Evolutionary conservation across 257 asterid genomes (phyloP).

Genomic region (Solanum etuberosum): DNA sequence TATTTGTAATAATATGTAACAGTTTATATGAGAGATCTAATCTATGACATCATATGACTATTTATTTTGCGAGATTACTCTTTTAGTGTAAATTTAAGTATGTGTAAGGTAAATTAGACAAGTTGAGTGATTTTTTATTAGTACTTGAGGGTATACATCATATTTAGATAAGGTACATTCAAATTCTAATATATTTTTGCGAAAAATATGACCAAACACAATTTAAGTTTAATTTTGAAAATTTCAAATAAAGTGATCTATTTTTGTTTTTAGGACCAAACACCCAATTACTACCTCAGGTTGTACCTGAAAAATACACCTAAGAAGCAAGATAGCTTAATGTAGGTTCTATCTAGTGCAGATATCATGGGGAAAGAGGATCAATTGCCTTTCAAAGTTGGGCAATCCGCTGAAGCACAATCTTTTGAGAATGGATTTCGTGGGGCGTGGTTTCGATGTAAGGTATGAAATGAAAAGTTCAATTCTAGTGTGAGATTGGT

Average conservation of each 20-base stretch:
- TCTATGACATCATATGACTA: background rate
- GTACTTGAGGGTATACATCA: background rate
- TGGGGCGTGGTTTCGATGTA: constrained; percentile 22
- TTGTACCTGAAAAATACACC: background rate
- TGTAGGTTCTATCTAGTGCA: background rate
- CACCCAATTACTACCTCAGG: background rate
- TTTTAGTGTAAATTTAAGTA: background rate
- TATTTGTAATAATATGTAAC: background rate
- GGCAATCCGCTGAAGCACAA: constrained; percentile 10
- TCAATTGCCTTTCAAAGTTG: constrained; percentile 6
- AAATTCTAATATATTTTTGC: too few species aligned
- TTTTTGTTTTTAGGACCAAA: background rate
- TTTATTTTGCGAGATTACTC: background rate
- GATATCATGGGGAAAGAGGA: background rate
- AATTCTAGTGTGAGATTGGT: background rate
- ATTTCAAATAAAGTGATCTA: background rate
- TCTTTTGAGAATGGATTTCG: constrained; percentile 11
- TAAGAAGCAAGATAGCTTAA: background rate
- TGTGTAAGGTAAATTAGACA: background rate
- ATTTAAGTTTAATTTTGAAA: background rate
- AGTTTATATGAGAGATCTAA: background rate
- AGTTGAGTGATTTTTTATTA: background rate
- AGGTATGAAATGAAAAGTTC: background rate
- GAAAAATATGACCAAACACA: background rate
- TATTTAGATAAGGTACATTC: too few species aligned